These are phyloP conservation scores for Plenodomus tracheiphilus DNA, from an alignment of 2,329 filamentous ascomycete genomes.

Conservation along the genomic window DNA sequence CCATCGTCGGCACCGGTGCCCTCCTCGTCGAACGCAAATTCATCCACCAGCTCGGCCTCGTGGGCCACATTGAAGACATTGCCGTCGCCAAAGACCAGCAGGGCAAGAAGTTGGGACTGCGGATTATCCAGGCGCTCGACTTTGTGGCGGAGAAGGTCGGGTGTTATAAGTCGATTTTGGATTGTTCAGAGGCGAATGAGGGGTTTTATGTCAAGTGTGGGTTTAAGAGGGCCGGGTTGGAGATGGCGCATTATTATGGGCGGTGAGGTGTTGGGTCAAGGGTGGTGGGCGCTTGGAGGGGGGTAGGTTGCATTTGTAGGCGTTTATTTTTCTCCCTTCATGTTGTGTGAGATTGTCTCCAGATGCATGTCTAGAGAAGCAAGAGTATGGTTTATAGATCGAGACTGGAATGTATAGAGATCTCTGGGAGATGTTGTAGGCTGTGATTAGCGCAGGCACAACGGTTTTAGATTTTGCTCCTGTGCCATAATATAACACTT, in stretches of 20 bases:
- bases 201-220: constrained; percentile 99
- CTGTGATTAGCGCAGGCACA: too few species aligned
- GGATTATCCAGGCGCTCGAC: constrained; percentile 92
- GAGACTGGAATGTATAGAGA: too few species aligned
- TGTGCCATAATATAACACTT: too few species aligned
- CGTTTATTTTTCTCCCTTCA: too few species aligned
- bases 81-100: constrained; percentile 94
- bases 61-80: constrained; percentile 98
- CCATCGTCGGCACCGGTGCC: constrained; percentile 87
- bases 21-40: constrained; percentile 94
- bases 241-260: constrained; percentile 93
- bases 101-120: constrained; percentile 91
- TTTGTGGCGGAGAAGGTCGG: constrained; percentile 84
- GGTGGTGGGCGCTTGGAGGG: constrained; percentile 5
- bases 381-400: too few species aligned
- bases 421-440: too few species aligned
- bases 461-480: too few species aligned
- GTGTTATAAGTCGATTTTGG: constrained; percentile 95
- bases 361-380: too few species aligned
- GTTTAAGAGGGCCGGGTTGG: constrained; percentile 85
- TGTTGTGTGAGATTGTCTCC: not conserved
- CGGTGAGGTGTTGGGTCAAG: constrained; percentile 13
- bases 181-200: constrained; percentile 95
- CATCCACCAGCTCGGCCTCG: constrained; percentile 78
- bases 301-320: too few species aligned